Percentiles rank a stretch among this genome's conserved stretches.
These are phyloP conservation scores for Saccharomyces hybrid DNA, from an alignment of 1,139 yeast species.

Conservation along the genomic window DNA sequence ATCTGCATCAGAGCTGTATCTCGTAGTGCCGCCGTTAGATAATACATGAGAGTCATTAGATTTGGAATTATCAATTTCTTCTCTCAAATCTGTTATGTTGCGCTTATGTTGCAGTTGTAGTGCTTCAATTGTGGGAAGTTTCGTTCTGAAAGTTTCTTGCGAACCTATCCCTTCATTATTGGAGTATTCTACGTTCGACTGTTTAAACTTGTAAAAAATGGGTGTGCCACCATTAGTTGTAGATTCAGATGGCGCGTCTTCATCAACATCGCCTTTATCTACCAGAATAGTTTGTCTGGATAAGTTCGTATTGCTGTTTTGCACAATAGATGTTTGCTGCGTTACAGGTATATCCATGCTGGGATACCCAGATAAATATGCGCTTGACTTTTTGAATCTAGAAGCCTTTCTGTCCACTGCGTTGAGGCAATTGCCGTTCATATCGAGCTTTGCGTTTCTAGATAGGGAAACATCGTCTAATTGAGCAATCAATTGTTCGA, in stretches of 20 bases:
- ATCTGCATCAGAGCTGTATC: background rate
- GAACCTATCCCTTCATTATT: background rate
- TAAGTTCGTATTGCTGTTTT: background rate
- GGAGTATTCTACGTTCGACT: background rate
- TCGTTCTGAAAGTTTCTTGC: background rate
- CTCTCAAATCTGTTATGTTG: background rate
- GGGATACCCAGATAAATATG: constrained; percentile 22
- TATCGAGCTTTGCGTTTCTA: constrained; percentile 16
- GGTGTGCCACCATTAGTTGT: constrained; percentile 11
- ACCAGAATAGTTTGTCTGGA: background rate
- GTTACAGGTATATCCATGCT: background rate
- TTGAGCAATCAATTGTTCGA: constrained; percentile 27
- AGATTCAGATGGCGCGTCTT: background rate
- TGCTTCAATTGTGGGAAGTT: background rate
- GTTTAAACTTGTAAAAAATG: constrained; percentile 15
- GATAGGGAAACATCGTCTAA: constrained; percentile 26
- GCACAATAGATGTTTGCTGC: background rate
- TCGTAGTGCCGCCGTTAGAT: background rate
- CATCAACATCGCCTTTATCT: constrained; percentile 2
- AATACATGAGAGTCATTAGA: background rate
- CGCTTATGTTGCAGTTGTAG: background rate
- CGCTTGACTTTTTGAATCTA: constrained; percentile 23
- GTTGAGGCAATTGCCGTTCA: background rate
- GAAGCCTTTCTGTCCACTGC: constrained; percentile 1
- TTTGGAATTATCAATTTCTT: background rate